Conservation (phyloP, 345 rosid genomes). For the Pistacia atlantica region DNA sequence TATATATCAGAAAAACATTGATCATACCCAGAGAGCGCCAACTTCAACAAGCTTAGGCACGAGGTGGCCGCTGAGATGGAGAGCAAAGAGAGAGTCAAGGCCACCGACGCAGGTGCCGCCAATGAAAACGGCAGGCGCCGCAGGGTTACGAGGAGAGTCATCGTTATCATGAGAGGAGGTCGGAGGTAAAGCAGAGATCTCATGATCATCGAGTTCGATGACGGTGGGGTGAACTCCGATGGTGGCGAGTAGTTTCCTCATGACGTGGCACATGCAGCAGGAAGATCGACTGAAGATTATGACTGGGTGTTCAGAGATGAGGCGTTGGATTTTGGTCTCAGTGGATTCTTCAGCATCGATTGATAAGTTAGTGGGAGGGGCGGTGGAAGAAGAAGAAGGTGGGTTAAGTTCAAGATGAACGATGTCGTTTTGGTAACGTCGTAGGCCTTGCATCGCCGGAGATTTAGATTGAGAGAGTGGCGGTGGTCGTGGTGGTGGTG, state of each 20-base stretch:
- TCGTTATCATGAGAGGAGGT: conserved; percentile 21
- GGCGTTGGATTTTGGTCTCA: conserved; percentile 71
- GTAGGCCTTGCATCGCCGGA: conserved; percentile 73
- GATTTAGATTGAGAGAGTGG: conserved; percentile 13
- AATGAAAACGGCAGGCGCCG: conserved; percentile 72
- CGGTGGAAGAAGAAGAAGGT: conserved; percentile 24
- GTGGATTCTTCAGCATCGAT: conserved; percentile 80
- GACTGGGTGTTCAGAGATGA: conserved; percentile 89
- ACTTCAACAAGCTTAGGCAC: conserved; percentile 88
- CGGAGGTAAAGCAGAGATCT: conserved; percentile 68
- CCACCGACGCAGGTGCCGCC: conserved; percentile 87
- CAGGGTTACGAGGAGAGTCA: conserved; percentile 25
- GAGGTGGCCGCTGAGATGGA: conserved; percentile 85
- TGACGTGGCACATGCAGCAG: conserved; percentile 97
- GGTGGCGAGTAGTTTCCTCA: conserved; percentile 74
- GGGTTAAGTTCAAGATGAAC: conserved; percentile 51
- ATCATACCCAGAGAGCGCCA: conserved; percentile 83
- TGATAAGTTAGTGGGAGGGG: conserved; percentile 51
- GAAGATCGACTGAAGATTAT: conserved; percentile 85
- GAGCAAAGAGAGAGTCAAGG: conserved; percentile 85
- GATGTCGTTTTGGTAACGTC: conserved; percentile 49
- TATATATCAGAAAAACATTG: background rate
- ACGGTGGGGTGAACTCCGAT: conserved; percentile 91
- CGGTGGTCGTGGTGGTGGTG: background rate
- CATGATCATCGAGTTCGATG: conserved; percentile 87